phyloP scores from a whole-genome alignment of 176 grass and related monocot species.

The Elymus sibiricus region DNA sequence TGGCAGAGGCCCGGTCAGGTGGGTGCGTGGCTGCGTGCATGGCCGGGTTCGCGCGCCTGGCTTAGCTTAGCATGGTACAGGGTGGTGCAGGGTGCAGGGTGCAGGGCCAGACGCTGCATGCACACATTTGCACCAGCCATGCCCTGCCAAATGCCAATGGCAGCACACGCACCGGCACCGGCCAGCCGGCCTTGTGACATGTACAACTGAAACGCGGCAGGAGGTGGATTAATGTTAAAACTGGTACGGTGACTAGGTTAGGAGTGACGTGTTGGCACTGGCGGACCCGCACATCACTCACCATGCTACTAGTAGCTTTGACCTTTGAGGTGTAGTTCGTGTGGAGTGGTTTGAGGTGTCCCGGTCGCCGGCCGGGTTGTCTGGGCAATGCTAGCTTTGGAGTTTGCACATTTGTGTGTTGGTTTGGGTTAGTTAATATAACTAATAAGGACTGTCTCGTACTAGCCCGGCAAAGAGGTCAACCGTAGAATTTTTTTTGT shows the following conservation, averaged over 20 bases:
- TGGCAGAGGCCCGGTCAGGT: not conserved
- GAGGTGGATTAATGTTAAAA: too few relatives aligned
- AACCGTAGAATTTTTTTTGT: too few relatives aligned
- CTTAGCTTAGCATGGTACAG: constrained; percentile 1
- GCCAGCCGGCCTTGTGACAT: not conserved
- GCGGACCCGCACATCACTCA: not conserved
- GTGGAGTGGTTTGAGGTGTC: constrained; percentile 11
- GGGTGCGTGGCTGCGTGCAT: not conserved
- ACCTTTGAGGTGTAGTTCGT: not conserved
- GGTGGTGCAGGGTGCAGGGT: not conserved
- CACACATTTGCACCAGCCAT: not conserved
- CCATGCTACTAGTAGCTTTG: not conserved
- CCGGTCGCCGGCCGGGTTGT: not conserved
- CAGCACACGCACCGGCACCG: not conserved
- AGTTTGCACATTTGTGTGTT: not conserved
- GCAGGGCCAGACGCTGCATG: not conserved
- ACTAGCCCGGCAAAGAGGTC: not conserved
- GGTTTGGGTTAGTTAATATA: too few relatives aligned
- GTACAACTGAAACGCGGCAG: not conserved
- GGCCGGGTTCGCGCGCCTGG: not conserved
- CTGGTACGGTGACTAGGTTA: too few relatives aligned
- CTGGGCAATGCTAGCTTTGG: not conserved
- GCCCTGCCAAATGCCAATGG: constrained; percentile 4
- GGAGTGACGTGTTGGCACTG: too few relatives aligned
- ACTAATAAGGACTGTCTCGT: not conserved